These are phyloP conservation scores for Leishmania mexicana DNA, from an alignment of 208 protist species.

Conservation along the genomic window DNA sequence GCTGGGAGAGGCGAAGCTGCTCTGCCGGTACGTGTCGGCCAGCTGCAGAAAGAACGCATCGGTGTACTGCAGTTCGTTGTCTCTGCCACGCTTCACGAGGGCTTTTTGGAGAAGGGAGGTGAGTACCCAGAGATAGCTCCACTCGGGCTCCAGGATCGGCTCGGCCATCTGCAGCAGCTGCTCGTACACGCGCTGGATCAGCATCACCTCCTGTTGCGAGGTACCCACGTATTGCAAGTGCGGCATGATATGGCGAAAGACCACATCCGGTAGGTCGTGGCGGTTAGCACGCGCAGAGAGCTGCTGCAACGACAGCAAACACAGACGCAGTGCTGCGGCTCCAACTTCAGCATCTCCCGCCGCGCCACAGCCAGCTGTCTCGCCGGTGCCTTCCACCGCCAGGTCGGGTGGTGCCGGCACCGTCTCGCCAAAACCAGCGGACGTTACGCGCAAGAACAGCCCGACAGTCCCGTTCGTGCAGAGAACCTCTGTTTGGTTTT, in stretches of 20 bases:
- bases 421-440: not conserved
- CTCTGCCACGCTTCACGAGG: slow-evolving; percentile 38
- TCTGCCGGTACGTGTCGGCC: slow-evolving; percentile 38
- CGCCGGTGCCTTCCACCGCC: slow-evolving; percentile 1
- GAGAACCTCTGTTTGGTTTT: slow-evolving; percentile 11
- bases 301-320: slow-evolving; percentile 32
- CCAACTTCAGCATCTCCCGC: not conserved
- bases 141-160: slow-evolving; percentile 54
- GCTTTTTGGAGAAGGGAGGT: slow-evolving; percentile 54
- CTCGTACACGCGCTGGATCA: slow-evolving; percentile 67
- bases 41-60: slow-evolving; percentile 78
- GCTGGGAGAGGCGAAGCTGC: slow-evolving; percentile 21
- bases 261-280: slow-evolving; percentile 31
- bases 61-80: slow-evolving; percentile 57
- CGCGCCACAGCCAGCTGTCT: not conserved
- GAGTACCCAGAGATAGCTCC: slow-evolving; percentile 64
- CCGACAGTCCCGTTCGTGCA: slow-evolving; percentile 26
- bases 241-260: slow-evolving; percentile 60
- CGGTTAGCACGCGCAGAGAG: slow-evolving; percentile 15
- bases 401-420: not conserved
- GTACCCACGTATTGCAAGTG: slow-evolving; percentile 45
- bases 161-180: slow-evolving; percentile 37
- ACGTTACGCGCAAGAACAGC: slow-evolving; percentile 24
- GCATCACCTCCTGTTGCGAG: slow-evolving; percentile 61
- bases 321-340: slow-evolving; percentile 23